Base-by-base conservation (phyloP, 2,329 filamentous ascomycete genomes). In the Diaporthe sp. region DNA sequence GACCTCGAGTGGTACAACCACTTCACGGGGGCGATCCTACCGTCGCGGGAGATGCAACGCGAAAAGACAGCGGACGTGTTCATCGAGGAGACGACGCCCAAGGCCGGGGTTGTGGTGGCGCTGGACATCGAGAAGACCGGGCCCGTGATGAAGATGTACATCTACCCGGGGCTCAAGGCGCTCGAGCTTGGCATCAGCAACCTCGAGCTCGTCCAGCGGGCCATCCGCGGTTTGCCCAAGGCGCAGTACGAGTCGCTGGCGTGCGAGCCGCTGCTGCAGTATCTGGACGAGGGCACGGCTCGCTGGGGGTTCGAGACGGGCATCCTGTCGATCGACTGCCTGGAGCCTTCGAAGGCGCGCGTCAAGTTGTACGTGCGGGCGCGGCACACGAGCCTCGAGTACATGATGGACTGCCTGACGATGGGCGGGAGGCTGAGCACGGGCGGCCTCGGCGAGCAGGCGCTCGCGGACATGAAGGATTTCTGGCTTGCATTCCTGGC, bases 361-460 rank as follows among this genome's bases (percentile, higher is more conserved):
- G 78, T 79, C 70, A 79, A 79, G 56, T 75, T 79, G 65, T 79
- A 79, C 56, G 74, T 78, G 3, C 77, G 78, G 15, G 76, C 76
- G 2, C 77, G 74, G 17, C 71, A 76, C 55, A 79, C 77, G 4
- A 76, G 77, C 22, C 50, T 77, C 25, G 77, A 78, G 8, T 79
- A 77, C 65, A 73, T 79, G 37, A 77, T 79, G 75, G 78, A 79
- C 70, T 76, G 73, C n/a, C 73, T 79, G 12, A 79, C 78, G 2
- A 75, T 79, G 7, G 78, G 78, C 19, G 78, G 78, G 19, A 70
- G 73, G 22, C 70, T 76, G 32, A 61, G 76, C 59, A 51, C 76
- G 39, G 71, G 63, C 19, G 51, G 59, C 9, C 44, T 51, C n/a
- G 47, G 25, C n/a, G 68, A 75, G 44, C 75, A 78, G 70, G 77